phyloP scores from a whole-genome alignment of 768 basidiomycete genomes.

The Nevesoporus exiguus region DNA sequence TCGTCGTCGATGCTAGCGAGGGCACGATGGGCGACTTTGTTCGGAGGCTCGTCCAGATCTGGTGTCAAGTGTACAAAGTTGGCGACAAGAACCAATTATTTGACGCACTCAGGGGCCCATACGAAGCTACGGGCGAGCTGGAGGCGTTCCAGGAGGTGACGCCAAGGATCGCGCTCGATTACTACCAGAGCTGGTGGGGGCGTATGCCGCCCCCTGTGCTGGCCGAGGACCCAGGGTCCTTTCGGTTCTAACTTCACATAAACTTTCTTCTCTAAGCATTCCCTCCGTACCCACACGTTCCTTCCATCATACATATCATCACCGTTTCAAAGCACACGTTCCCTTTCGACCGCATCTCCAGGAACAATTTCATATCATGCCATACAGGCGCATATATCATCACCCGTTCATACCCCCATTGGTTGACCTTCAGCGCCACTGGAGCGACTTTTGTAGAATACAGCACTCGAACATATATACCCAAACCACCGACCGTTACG shows the following conservation, averaged over 20 bases:
- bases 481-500: background rate
- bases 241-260: slow-evolving; percentile 1
- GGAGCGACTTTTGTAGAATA: slow-evolving; percentile 5
- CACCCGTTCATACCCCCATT: background rate
- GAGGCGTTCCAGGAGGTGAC: slow-evolving; percentile 18
- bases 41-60: slow-evolving; percentile 24
- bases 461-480: background rate
- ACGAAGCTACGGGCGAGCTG: slow-evolving; percentile 27
- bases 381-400: background rate
- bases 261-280: background rate
- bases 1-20: slow-evolving; percentile 26
- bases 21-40: slow-evolving; percentile 31
- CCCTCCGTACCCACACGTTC: background rate
- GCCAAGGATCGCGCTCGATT: slow-evolving; percentile 6
- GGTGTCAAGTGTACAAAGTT: slow-evolving; percentile 28
- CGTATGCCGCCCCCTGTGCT: slow-evolving; percentile 10
- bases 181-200: slow-evolving; percentile 30
- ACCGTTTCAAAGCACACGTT: background rate
- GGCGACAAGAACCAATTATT: slow-evolving; percentile 19
- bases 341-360: background rate
- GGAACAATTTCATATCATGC: background rate
- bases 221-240: background rate
- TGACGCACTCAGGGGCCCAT: slow-evolving; percentile 16
- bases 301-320: background rate
- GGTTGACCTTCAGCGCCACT: background rate